Conservation (phyloP, 1,284 basidiomycete genomes). For the Marasmius tenuissimus region DNA sequence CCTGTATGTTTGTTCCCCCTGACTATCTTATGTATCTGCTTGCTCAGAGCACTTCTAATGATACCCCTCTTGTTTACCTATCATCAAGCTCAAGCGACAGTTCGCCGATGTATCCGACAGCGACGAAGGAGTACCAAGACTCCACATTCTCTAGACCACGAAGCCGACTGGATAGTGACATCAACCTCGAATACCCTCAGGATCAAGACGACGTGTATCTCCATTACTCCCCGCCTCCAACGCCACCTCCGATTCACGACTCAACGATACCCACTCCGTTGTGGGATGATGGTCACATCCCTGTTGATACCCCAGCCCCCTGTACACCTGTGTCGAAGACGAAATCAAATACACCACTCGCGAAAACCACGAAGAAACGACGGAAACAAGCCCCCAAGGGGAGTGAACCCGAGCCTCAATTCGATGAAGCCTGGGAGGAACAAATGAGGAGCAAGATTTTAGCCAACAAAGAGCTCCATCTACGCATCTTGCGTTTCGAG, state of each 20-base stretch:
- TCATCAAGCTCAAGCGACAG: constrained; percentile 27
- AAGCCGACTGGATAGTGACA: not conserved
- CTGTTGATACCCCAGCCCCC: not conserved
- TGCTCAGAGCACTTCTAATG: constrained; percentile 19
- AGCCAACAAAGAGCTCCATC: constrained; percentile 45
- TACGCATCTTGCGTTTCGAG: constrained; percentile 63
- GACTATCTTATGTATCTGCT: constrained; percentile 21
- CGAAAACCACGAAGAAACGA: constrained; percentile 3
- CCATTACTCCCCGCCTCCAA: constrained; percentile 32
- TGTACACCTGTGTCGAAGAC: not conserved
- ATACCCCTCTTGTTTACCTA: not conserved
- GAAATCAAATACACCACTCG: constrained; percentile 5
- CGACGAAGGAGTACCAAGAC: not conserved
- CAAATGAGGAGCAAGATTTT: constrained; percentile 43
- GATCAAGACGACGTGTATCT: constrained; percentile 32
- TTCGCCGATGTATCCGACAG: constrained; percentile 10
- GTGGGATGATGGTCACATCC: not conserved
- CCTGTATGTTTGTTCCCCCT: constrained; percentile 2
- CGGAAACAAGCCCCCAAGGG: constrained; percentile 18
- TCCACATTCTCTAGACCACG: not conserved
- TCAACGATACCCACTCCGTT: constrained; percentile 1
- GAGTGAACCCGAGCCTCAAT: constrained; percentile 20
- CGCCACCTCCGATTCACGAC: constrained; percentile 21
- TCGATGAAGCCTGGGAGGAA: constrained; percentile 40
- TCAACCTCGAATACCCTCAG: constrained; percentile 10